phyloP scores from a whole-genome alignment of 176 grass and related monocot species.

The Echinochloa phyllopogon region DNA sequence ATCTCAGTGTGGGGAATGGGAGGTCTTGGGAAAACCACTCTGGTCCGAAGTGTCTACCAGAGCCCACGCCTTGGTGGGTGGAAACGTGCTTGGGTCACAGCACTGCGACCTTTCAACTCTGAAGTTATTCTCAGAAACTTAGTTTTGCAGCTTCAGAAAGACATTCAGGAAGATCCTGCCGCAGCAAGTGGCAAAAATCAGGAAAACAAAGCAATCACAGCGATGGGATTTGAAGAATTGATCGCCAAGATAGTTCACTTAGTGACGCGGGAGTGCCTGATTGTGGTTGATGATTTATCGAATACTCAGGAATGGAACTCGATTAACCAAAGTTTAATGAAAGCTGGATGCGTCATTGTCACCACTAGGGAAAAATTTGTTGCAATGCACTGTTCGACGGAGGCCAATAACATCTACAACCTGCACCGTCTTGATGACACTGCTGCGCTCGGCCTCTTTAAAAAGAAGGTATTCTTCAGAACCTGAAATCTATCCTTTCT shows the following conservation, averaged over 20 bases:
- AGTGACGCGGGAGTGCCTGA: neutral
- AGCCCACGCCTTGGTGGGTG: neutral
- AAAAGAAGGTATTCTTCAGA: neutral
- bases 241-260: no score
- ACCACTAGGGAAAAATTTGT: conserved; percentile 18
- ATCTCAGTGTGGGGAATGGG: conserved; percentile 34
- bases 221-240: no score
- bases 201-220: no score
- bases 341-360: conserved; percentile 23
- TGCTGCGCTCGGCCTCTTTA: conserved; percentile 26
- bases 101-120: neutral
- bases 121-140: neutral
- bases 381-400: neutral
- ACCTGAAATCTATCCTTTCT: neutral
- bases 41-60: neutral
- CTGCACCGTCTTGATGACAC: neutral
- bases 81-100: conserved; percentile 26
- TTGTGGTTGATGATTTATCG: conserved; percentile 47
- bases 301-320: neutral
- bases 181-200: neutral
- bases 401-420: neutral
- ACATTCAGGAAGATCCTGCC: neutral
- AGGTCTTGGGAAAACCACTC: conserved; percentile 18
- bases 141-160: neutral
- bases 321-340: neutral